These are phyloP conservation scores for Fusarium algeriense DNA, from an alignment of 2,329 filamentous ascomycete species.

Conservation along the genomic window DNA sequence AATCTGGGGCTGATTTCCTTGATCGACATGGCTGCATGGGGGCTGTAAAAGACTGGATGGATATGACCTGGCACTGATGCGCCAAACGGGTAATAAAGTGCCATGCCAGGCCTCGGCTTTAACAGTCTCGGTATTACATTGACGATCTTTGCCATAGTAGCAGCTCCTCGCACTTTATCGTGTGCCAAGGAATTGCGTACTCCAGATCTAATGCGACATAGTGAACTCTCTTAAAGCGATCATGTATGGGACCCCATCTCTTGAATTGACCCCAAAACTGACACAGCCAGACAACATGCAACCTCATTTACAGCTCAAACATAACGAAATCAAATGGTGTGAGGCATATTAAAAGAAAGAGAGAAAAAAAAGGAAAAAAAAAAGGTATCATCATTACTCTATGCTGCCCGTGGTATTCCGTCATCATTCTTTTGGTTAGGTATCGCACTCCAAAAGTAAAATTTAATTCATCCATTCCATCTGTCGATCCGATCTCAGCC, in stretches of 20 bases:
- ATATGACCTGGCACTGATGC: not conserved
- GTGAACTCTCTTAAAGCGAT: not conserved
- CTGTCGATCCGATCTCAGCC: not conserved
- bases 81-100: not conserved
- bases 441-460: too few species aligned
- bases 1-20: not conserved
- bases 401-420: not conserved
- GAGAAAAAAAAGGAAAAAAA: not conserved
- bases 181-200: not conserved
- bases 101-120: not conserved
- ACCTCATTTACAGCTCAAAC: too few species aligned
- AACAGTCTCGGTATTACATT: not conserved
- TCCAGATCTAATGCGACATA: not conserved
- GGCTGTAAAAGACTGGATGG: rapidly evolving
- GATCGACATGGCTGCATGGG: not conserved
- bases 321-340: not conserved
- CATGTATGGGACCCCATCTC: not conserved
- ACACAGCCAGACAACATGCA: too few species aligned
- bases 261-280: too few species aligned
- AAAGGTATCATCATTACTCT: not conserved
- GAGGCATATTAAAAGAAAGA: not conserved
- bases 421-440: not conserved
- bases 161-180: not conserved
- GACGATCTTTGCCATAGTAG: not conserved
- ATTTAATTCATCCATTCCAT: not conserved